Percentiles rank a stretch among this genome's conserved stretches.
Evolutionary conservation across 106 monocot genomes (phyloP).

Genomic region (Dendrobium nobile): DNA sequence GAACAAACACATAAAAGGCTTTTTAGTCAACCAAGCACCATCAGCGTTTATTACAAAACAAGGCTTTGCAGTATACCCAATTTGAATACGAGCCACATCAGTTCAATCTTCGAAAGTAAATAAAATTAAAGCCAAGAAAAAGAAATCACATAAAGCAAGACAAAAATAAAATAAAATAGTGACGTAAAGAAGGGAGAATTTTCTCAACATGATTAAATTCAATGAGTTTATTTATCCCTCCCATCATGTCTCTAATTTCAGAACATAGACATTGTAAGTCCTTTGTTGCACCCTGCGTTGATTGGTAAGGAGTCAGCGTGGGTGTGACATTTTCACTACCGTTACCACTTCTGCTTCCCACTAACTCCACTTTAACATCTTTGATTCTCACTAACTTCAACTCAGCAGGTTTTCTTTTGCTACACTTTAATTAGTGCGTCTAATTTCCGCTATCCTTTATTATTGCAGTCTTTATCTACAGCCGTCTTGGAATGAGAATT

Average conservation of each 20-base stretch:
- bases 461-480: too few species aligned
- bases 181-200: not conserved
- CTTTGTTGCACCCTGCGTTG: too few species aligned
- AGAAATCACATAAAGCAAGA: not conserved
- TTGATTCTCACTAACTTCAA: too few species aligned
- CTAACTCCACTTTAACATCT: too few species aligned
- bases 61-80: not conserved
- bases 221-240: not conserved
- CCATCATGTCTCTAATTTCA: not conserved
- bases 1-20: constrained; percentile 1
- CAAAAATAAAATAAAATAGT: not conserved
- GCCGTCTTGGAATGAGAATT: too few species aligned
- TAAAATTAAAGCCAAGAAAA: not conserved
- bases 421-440: too few species aligned
- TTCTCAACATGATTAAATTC: not conserved
- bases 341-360: too few species aligned
- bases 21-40: not conserved
- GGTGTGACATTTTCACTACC: too few species aligned
- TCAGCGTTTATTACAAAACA: not conserved
- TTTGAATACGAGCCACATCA: not conserved
- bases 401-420: too few species aligned
- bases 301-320: too few species aligned
- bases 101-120: not conserved
- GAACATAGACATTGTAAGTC: not conserved
- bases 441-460: too few species aligned